phyloP scores from a whole-genome alignment of 495 filamentous ascomycete genomes.

The Podospora pseudopauciseta region DNA sequence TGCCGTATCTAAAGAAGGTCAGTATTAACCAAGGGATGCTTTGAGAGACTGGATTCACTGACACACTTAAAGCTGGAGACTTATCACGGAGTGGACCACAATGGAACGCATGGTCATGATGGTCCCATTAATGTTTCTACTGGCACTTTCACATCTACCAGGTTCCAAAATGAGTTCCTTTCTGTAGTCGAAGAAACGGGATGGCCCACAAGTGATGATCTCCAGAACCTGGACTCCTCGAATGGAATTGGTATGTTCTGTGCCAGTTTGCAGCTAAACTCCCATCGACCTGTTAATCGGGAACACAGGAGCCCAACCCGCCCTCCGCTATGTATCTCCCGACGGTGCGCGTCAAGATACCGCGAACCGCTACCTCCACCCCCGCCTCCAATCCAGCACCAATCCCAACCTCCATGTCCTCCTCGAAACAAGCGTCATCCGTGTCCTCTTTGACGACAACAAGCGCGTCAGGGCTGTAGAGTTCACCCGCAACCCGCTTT shows the following conservation, averaged over 20 bases:
- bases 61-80: slow-evolving; percentile 42
- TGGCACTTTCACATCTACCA: slow-evolving; percentile 34
- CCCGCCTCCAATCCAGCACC: slow-evolving; percentile 40
- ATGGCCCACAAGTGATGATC: slow-evolving; percentile 40
- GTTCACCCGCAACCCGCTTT: slow-evolving; percentile 34
- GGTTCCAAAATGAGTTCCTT: slow-evolving; percentile 44
- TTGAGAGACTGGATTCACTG: neutral
- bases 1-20: slow-evolving; percentile 55
- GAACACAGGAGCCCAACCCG: slow-evolving; percentile 26
- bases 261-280: neutral
- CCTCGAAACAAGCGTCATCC: slow-evolving; percentile 45
- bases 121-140: slow-evolving; percentile 49
- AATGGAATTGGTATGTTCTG: neutral
- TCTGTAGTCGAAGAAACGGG: slow-evolving; percentile 41
- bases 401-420: slow-evolving; percentile 51
- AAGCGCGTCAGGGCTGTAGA: slow-evolving; percentile 45
- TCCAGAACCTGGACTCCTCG: slow-evolving; percentile 36
- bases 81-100: slow-evolving; percentile 37
- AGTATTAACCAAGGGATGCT: neutral
- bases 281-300: neutral
- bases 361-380: slow-evolving; percentile 44
- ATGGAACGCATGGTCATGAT: slow-evolving; percentile 40
- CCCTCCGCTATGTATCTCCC: slow-evolving; percentile 31
- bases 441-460: slow-evolving; percentile 47
- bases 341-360: slow-evolving; percentile 47